phyloP scores from a whole-genome alignment of 2,329 filamentous ascomycete genomes.

The Ophiognomonia clavigignenti-juglandacearum region DNA sequence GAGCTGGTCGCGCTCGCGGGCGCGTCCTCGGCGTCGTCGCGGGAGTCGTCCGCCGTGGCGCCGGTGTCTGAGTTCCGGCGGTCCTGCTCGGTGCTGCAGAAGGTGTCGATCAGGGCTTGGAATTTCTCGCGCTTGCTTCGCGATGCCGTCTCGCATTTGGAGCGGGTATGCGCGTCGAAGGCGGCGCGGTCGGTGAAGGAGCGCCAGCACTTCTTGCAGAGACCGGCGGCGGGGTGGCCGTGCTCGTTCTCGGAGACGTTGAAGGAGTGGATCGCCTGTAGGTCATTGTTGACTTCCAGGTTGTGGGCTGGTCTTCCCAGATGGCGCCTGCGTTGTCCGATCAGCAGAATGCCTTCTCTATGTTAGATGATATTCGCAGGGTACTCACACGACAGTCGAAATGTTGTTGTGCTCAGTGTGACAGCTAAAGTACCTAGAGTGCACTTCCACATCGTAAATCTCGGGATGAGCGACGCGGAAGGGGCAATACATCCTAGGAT shows the following conservation, averaged over 20 bases:
- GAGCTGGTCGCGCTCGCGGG: background rate
- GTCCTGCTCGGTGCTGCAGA: slow-evolving; percentile 3
- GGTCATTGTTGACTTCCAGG: slow-evolving; percentile 21
- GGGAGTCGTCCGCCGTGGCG: background rate
- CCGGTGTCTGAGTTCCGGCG: background rate
- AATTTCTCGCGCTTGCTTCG: slow-evolving; percentile 15
- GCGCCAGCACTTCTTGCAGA: slow-evolving; percentile 29
- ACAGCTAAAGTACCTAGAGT: slow-evolving; percentile 26
- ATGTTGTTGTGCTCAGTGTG: slow-evolving; percentile 28
- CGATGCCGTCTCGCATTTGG: slow-evolving; percentile 13
- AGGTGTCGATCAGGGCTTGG: slow-evolving; percentile 9
- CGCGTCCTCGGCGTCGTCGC: slow-evolving; percentile 1
- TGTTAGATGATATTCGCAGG: background rate
- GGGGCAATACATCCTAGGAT: slow-evolving; percentile 23
- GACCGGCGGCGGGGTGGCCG: slow-evolving; percentile 23
- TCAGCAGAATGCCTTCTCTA: background rate
- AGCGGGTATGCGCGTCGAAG: slow-evolving; percentile 23
- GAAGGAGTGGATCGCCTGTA: slow-evolving; percentile 25
- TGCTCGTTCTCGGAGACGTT: slow-evolving; percentile 19
- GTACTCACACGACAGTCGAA: slow-evolving; percentile 29
- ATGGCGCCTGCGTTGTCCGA: slow-evolving; percentile 23
- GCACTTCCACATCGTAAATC: slow-evolving; percentile 20
- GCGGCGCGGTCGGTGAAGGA: slow-evolving; percentile 20
- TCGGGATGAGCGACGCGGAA: slow-evolving; percentile 18
- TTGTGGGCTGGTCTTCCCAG: slow-evolving; percentile 26